A percentile compares a stretch with the other conserved stretches of the same genome.
phyloP scores from a whole-genome alignment of 139 green algal species.

The Tetraselmis chui region DNA sequence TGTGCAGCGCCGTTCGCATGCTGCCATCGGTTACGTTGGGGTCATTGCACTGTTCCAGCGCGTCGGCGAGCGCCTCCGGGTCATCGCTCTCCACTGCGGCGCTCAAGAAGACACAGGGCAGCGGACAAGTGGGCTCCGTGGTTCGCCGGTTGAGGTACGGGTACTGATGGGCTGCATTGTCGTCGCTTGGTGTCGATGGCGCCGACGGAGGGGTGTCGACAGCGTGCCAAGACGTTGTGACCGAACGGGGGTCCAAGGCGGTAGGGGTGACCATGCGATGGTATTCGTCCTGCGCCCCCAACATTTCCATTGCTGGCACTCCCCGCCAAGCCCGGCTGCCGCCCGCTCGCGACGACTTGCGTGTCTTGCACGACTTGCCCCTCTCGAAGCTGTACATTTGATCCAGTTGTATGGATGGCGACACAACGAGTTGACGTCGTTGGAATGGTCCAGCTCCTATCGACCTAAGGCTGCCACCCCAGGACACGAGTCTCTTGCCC shows the following conservation, averaged over 20 bases:
- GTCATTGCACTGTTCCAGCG: background rate
- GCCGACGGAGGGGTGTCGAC: too few relatives aligned
- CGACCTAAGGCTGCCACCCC: background rate
- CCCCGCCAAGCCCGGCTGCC: background rate
- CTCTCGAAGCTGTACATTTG: background rate
- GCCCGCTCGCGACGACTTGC: too few relatives aligned
- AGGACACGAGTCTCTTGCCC: background rate
- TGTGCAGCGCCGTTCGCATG: background rate
- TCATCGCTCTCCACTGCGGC: too few relatives aligned
- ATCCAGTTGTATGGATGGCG: background rate
- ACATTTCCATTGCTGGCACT: background rate
- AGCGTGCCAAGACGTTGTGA: background rate
- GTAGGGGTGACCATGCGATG: background rate
- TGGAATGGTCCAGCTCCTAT: background rate
- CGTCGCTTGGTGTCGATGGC: too few relatives aligned
- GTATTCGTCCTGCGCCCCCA: background rate
- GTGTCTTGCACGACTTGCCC: too few relatives aligned
- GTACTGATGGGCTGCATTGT: background rate
- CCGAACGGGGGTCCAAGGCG: background rate
- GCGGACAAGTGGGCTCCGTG: too few relatives aligned
- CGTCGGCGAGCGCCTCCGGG: background rate
- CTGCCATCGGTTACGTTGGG: background rate
- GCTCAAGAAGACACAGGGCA: too few relatives aligned
- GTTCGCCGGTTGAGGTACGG: too few relatives aligned
- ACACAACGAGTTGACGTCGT: background rate